These are phyloP conservation scores for Trichoderma citrinoviride DNA, from an alignment of 2,329 filamentous ascomycete species.

Conservation along the genomic window DNA sequence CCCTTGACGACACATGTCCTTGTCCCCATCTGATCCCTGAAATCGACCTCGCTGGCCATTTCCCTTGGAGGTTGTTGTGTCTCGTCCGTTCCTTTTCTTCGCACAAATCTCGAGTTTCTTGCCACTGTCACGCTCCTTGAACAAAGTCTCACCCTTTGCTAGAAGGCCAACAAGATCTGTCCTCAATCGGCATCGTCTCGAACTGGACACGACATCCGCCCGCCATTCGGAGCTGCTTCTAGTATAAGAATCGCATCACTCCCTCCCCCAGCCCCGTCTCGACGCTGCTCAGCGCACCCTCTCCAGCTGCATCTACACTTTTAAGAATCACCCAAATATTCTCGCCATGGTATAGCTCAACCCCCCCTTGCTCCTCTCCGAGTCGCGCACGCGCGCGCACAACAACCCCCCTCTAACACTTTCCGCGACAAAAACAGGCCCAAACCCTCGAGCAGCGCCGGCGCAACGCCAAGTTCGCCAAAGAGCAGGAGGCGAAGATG, in stretches of 20 bases:
- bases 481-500: constrained; percentile 68
- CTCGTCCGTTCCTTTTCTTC: constrained; percentile 2
- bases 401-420: neutral
- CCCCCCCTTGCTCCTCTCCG: too few relatives aligned
- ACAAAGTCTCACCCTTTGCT: neutral
- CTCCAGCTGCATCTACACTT: neutral
- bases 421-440: constrained; percentile 48
- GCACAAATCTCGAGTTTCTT: neutral
- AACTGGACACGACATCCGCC: constrained; percentile 7
- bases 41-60: constrained; percentile 8
- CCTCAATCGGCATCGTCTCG: constrained; percentile 15
- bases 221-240: neutral
- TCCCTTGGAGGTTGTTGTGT: neutral
- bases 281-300: neutral
- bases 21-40: constrained; percentile 24
- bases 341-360: constrained; percentile 11
- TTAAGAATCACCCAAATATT: too few relatives aligned
- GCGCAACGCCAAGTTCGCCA: constrained; percentile 75
- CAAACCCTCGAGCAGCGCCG: constrained; percentile 83
- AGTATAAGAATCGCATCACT: constrained; percentile 3
- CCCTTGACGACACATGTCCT: constrained; percentile 35
- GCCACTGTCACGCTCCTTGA: constrained; percentile 7
- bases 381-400: neutral
- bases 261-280: neutral
- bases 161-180: constrained; percentile 28